Evolutionary conservation across 2,329 filamentous ascomycete genomes (phyloP).

Genomic region (Grosmannia huntii): DNA sequence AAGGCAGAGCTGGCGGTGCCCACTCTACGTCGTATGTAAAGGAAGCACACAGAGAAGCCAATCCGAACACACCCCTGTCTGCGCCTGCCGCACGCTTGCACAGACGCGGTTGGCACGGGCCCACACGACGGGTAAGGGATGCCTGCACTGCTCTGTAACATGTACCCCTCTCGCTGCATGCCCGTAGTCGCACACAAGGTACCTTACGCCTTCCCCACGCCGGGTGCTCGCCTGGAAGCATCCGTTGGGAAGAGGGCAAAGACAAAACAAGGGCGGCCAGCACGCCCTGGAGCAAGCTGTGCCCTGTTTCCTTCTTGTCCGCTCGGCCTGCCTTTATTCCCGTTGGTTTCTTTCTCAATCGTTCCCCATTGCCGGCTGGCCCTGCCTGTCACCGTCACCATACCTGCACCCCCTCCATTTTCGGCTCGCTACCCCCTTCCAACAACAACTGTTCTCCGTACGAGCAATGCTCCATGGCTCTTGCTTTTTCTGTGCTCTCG

Average conservation of each 20-base stretch:
- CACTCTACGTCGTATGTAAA: background rate
- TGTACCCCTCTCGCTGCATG: background rate
- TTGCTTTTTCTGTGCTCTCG: background rate
- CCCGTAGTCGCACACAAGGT: background rate
- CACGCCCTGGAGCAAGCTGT: background rate
- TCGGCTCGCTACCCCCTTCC: background rate
- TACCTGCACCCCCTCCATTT: background rate
- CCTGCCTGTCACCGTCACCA: background rate
- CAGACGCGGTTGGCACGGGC: constrained; percentile 14
- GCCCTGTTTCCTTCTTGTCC: background rate
- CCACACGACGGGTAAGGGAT: constrained; percentile 13
- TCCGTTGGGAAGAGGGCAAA: background rate
- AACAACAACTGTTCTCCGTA: background rate
- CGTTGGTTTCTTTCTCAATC: background rate
- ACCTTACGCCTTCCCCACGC: constrained; percentile 8
- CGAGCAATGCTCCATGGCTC: background rate
- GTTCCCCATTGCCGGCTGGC: background rate
- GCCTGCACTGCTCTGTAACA: constrained; percentile 5
- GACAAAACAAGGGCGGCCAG: background rate
- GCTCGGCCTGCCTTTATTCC: background rate
- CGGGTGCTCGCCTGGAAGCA: constrained; percentile 1
- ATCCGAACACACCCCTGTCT: constrained; percentile 10
- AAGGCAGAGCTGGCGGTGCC: too few relatives aligned
- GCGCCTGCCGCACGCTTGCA: constrained; percentile 13
- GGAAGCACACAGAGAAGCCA: background rate